These are phyloP conservation scores for Fraxinus greggii DNA, from an alignment of 305 asterid species.

Conservation along the genomic window DNA sequence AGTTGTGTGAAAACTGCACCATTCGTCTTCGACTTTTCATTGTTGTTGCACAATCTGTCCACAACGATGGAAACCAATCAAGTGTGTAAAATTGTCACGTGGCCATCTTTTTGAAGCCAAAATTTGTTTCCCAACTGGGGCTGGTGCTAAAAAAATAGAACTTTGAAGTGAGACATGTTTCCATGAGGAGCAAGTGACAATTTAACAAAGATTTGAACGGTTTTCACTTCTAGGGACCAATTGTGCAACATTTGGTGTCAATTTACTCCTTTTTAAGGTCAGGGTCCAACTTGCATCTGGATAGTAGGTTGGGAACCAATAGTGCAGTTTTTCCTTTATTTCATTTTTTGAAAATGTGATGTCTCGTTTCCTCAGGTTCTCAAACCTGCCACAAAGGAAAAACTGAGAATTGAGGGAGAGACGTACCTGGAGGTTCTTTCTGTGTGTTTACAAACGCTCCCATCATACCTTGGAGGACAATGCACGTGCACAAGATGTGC, in stretches of 20 bases:
- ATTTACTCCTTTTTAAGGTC: not conserved
- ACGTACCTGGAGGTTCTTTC: constrained; percentile 49
- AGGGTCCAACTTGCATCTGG: not conserved
- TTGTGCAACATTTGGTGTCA: not conserved
- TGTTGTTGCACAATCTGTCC: not conserved
- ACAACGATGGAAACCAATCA: not conserved
- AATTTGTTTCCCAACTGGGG: not conserved
- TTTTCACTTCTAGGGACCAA: not conserved
- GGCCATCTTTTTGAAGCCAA: not conserved
- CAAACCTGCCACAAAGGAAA: constrained; percentile 74
- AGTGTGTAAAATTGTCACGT: not conserved
- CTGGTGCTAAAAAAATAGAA: not conserved
- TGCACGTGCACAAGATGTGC: constrained; percentile 71
- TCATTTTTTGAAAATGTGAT: constrained; percentile 7
- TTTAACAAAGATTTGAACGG: not conserved
- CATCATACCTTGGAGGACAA: constrained; percentile 80
- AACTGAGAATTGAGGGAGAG: constrained; percentile 79
- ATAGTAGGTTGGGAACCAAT: not conserved
- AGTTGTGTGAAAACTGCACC: not conserved
- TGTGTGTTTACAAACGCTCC: constrained; percentile 53
- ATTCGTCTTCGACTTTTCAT: not conserved
- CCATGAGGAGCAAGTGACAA: not conserved
- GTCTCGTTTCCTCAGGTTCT: constrained; percentile 50
- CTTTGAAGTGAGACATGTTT: not conserved
- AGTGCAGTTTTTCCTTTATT: not conserved